These are phyloP conservation scores for Larix kaempferi DNA, from an alignment of 75 land plant species.

Conservation along the genomic window DNA sequence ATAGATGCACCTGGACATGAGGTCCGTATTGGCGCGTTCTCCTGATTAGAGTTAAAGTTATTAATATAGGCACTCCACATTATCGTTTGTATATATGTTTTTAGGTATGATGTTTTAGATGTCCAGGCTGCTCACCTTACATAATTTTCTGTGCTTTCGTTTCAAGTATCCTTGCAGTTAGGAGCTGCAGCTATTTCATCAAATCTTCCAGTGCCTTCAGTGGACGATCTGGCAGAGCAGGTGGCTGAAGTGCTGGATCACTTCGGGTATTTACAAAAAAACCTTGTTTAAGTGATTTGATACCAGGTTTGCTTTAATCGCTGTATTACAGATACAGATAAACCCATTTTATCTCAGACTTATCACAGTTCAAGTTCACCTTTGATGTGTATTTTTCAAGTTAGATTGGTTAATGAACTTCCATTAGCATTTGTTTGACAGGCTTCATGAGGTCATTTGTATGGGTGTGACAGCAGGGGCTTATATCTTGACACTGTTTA, in stretches of 20 bases:
- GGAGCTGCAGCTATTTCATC: slow-evolving; percentile 34
- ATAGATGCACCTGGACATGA: slow-evolving; percentile 94
- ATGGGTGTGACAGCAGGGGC: slow-evolving; percentile 49
- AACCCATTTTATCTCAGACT: not conserved
- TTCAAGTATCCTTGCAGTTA: slow-evolving; percentile 11
- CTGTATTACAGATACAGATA: not conserved
- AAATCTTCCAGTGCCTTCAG: slow-evolving; percentile 14
- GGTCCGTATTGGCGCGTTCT: slow-evolving; percentile 37
- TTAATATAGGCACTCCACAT: not conserved
- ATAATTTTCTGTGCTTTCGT: not conserved
- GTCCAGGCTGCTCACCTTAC: not conserved
- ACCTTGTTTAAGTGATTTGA: not conserved
- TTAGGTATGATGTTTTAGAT: not conserved
- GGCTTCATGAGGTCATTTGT: slow-evolving; percentile 40
- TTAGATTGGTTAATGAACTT: not conserved
- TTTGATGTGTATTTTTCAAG: not conserved
- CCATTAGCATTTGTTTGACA: slow-evolving; percentile 4
- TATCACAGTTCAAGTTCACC: no score
- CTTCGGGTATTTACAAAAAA: slow-evolving; percentile 27
- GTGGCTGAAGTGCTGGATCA: slow-evolving; percentile 53
- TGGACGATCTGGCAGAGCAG: slow-evolving; percentile 51
- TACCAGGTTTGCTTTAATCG: not conserved
- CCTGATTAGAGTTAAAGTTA: not conserved
- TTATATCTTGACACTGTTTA: slow-evolving; percentile 35
- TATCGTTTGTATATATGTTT: no score